Base-by-base conservation (phyloP, 768 basidiomycete species). In the Exidia glandulosa region DNA sequence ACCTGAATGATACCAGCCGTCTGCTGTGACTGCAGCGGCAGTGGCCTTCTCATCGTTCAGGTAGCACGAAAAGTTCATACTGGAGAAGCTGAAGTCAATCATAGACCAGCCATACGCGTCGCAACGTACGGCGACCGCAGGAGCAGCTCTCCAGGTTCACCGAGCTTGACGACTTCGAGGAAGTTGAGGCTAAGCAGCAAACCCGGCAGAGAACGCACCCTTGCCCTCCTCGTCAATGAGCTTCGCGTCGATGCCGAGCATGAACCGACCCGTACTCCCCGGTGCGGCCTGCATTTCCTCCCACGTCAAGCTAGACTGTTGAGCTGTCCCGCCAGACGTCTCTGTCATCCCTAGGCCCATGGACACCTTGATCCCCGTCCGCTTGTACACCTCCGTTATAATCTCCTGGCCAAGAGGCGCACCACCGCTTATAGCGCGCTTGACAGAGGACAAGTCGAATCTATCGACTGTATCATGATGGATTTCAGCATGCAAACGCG, bases 391-490 rank as follows among this genome's bases (percentile, higher is more conserved):
- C 31, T 80, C 73, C 27, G 76, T 72, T 2, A 81, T 80, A 19
- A 94, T 74, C 2, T 81, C 80, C 1, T 79, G 76, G 0, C 87
- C 85, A 1, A 94, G 72, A 0, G 93, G 92, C 1, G 93, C 93
- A 0, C 90, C 93, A 2, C 89, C 92, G 3, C 83, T 88, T 61
- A 83, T 76, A 34, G 93, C 64, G 3, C 78, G 66, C 29, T 75
- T 67, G 13, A 94, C 66, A 2, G 82, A 79, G 0, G 79, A 79
- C 50, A 94, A 65, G 67, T 93, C 79, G 68, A 87, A 86, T 66
- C 85, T 73, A 60, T 81, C 79, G 3, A 89, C 78, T 54, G 19
- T 2, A 4, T 14, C 19, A 14, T 7, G 6, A 13, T 54, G 25
- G 25, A 25, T 10, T 27, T 27, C 5, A 4, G 50, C 7, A 27